Evolutionary conservation across 345 rosid species (phyloP), one percentile per base, ranked within the genome.

Genomic region (Brassica rapa): DNA sequence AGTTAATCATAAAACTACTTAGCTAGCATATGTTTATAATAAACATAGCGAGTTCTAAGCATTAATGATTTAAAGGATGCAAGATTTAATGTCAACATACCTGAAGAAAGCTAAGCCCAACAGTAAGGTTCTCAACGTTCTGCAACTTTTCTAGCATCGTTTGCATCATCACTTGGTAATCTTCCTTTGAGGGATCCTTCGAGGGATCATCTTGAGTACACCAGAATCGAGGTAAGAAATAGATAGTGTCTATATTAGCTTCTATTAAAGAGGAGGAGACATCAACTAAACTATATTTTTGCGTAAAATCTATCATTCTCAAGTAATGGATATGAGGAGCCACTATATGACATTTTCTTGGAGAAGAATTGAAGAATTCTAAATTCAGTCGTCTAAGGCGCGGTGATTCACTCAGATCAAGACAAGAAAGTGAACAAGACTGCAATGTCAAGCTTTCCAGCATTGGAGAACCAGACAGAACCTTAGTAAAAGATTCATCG

Each of bases 61-160:
- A 57, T 23, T 57, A 57, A 56, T 0, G 27, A 56, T 56, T 55
- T 19, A 56, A 56, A 56, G 27, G 12, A 21, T 8, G 4, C 61
- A 56, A 56, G 8, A 53, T 4, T 29, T 33, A 33, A 1, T 19
- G 60, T 21, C 11, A 55, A 57, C 51, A 72, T 62, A 73, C 77
- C 71, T 74, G 64, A 32, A 74, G 71, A 64, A 74, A 6, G 55
- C 35, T 60, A 12, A 60, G 53, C 5, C 37, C 77, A 66, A 74
- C 15, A 24, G 71, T 66, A 55, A 66, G 71, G 19, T 21, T 74
- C 78, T 74, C 25, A 4, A 65, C 64, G 27, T 66, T 74, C 21
- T 35, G 65, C 6, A 39, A 24, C 4, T 74, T 53, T 66, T 24
- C 41, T 24, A 74, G 56, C 78, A 74, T 66, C 65, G 11, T 2